These are phyloP conservation scores for Venturiaceae sp. DNA, from an alignment of 2,329 filamentous ascomycete species.

Conservation along the genomic window DNA sequence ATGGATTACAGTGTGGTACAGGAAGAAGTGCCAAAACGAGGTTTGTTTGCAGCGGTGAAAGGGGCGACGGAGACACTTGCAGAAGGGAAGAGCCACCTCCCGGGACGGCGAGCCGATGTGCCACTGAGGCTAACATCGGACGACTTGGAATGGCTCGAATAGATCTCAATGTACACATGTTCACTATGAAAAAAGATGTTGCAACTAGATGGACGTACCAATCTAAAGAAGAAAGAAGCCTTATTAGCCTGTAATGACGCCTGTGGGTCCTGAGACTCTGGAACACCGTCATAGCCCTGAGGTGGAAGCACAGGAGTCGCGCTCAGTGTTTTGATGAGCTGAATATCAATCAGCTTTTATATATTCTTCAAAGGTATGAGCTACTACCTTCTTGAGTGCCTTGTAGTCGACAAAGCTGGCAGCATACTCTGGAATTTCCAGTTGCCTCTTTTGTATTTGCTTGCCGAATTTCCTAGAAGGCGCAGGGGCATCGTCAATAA, in stretches of 20 bases:
- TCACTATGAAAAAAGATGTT: not conserved
- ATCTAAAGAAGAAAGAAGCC: slow-evolving; percentile 95
- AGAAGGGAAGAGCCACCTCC: not conserved
- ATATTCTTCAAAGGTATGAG: slow-evolving; percentile 6
- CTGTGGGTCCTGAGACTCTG: slow-evolving; percentile 61
- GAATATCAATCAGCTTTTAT: slow-evolving; percentile 18
- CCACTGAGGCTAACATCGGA: not conserved
- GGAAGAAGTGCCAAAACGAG: too few species aligned
- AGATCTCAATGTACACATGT: not conserved
- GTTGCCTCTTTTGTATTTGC: slow-evolving; percentile 97
- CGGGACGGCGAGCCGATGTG: not conserved
- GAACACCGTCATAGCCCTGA: slow-evolving; percentile 49
- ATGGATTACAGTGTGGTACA: too few species aligned
- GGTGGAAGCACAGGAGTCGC: slow-evolving; percentile 77
- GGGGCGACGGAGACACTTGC: not conserved
- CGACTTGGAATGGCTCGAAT: not conserved
- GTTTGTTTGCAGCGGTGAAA: not conserved
- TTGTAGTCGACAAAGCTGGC: slow-evolving; percentile 99
- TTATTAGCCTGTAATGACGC: slow-evolving; percentile 90
- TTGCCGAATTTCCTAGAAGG: slow-evolving; percentile 93
- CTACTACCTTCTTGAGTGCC: slow-evolving; percentile 86
- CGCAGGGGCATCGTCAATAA: not conserved
- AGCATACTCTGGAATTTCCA: slow-evolving; percentile 98
- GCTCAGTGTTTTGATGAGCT: slow-evolving; percentile 98
- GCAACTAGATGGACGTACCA: slow-evolving; percentile 48